Evolutionary conservation across 1,139 yeast genomes (phyloP), one percentile per base, ranked within the genome.

Genomic region (Debaryomyces fabryi): DNA sequence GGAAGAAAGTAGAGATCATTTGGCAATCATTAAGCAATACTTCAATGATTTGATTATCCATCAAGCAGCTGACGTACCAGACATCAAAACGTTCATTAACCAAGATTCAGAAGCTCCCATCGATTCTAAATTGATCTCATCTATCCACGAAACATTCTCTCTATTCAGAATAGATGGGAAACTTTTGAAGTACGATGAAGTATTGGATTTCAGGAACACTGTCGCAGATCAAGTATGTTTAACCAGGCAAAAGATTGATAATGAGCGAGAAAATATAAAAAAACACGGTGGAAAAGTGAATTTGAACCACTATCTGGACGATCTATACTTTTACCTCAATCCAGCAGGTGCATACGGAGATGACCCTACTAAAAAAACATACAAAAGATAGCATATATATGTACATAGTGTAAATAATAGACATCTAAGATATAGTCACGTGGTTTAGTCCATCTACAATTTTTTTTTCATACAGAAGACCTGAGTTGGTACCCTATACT

Each of bases 121-220:
- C 42, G 56, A 54, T 54, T 5, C 47, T 16, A 46, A 47, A 15
- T 48, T 62, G 41, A 53, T 58, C 38, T 21, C 42, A 18, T 49
- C 55, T 2, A 54, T 64, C 12, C 51, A 58, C 41, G 44, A 52
- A 3, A 51, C 63, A n/a, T 53, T 66, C 45, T 54, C 46, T 8
- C 42, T 46, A 30, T 59, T 62, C 48, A 62, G 65, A 15, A 48
- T 65, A 13, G 71, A 66, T 48, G 71, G 71, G n/a, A 64, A 63
- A 47, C 42, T 67, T 6, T 25, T 53, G 23, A 49, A 55, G 3
- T 67, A 67, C 51, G 54, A 65, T 42, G 48, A 52, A 32, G 12
- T 51, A 6, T 52, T 62, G 15, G 44, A 46, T 40, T 48, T 50
- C 21, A 32, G 25, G 18, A 20, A 33, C 12, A 50, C 53, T 4